These are phyloP conservation scores for Penicillium psychrofluorescens DNA, from an alignment of 495 filamentous ascomycete species.

Conservation along the genomic window DNA sequence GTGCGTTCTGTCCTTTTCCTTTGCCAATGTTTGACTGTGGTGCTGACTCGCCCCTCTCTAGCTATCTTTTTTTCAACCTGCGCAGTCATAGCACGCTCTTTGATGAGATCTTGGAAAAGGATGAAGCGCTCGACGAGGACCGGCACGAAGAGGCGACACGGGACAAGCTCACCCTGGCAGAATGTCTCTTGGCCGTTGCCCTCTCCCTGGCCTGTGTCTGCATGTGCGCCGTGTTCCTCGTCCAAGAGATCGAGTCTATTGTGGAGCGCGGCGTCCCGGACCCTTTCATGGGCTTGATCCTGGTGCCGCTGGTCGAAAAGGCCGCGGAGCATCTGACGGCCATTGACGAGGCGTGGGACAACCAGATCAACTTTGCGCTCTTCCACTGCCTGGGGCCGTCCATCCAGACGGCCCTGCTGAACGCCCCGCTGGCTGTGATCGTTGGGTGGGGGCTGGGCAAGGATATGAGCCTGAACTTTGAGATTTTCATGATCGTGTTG, in stretches of 20 bases:
- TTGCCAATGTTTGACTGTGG: no score
- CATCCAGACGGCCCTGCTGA: conserved; percentile 85
- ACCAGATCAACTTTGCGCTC: conserved; percentile 73
- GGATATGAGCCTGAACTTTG: conserved; percentile 75
- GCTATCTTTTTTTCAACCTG: conserved; percentile 76
- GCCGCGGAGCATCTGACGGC: conserved; percentile 85
- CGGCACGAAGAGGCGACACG: conserved; percentile 54
- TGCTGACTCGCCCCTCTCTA: conserved; percentile 16
- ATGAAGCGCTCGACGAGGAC: conserved; percentile 67
- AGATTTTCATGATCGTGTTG: conserved; percentile 80
- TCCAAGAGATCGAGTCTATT: conserved; percentile 70
- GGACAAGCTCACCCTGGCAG: conserved; percentile 70
- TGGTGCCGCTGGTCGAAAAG: conserved; percentile 79
- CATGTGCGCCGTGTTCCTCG: conserved; percentile 74
- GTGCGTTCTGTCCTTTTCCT: conserved; percentile 14
- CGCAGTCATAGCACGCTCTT: conserved; percentile 78
- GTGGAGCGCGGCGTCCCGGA: conserved; percentile 66
- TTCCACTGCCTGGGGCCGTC: conserved; percentile 82
- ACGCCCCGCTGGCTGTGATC: conserved; percentile 75
- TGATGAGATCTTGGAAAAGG: conserved; percentile 58
- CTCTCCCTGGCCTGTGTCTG: conserved; percentile 68
- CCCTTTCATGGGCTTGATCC: conserved; percentile 70
- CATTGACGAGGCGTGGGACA: conserved; percentile 78
- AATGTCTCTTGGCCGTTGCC: conserved; percentile 60
- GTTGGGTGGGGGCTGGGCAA: conserved; percentile 74